phyloP scores from a whole-genome alignment of 2,329 filamentous ascomycete species.

The Aspergillus alliaceus region DNA sequence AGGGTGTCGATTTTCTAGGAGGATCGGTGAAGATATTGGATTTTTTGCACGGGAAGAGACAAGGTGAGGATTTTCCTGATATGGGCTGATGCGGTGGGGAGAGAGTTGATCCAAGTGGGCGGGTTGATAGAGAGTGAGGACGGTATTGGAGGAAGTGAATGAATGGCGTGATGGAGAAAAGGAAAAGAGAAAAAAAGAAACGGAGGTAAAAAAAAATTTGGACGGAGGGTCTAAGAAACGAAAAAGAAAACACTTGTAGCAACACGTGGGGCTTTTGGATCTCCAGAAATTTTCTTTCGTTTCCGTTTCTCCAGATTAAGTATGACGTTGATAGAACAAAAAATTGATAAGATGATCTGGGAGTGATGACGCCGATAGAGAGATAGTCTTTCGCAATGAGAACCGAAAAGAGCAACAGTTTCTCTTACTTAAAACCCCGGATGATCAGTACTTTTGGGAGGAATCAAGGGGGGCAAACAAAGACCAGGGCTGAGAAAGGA shows the following conservation, averaged over 20 bases:
- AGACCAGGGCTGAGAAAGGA: background rate
- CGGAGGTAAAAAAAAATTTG: background rate
- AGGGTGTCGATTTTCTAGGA: background rate
- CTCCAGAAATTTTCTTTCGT: background rate
- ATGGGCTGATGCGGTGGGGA: conserved; percentile 7
- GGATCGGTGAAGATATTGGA: background rate
- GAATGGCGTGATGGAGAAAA: conserved; percentile 2
- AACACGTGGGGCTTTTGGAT: conserved; percentile 22
- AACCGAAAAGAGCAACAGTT: background rate
- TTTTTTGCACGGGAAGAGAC: background rate
- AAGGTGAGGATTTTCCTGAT: background rate
- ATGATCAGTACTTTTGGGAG: background rate
- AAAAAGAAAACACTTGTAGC: background rate
- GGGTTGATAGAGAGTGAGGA: background rate
- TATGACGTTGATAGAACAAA: conserved; percentile 23
- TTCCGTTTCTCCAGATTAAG: background rate
- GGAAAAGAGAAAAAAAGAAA: background rate
- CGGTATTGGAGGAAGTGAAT: background rate
- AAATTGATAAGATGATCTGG: background rate
- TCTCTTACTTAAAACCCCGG: background rate
- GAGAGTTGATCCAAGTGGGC: background rate
- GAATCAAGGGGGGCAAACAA: background rate
- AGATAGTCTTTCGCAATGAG: background rate
- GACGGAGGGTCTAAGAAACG: background rate
- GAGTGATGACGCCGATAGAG: conserved; percentile 12